Evolutionary conservation across 129 eudicot species (phyloP), one percentile per base, ranked within the genome.

Genomic region (Sambucus nigra): DNA sequence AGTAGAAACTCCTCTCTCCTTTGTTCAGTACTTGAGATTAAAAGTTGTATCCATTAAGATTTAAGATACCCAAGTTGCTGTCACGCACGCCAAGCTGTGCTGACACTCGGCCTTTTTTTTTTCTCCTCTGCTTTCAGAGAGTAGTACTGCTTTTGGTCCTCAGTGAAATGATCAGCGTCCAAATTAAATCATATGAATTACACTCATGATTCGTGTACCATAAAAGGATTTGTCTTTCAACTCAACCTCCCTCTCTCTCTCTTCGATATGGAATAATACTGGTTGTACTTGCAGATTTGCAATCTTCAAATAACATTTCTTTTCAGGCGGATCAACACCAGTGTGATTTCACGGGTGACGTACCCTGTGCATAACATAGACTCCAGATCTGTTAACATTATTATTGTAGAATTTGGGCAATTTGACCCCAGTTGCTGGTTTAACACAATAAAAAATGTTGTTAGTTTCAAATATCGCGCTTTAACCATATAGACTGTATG

Each of bases 51-150:
- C 60, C 65, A 72, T 49, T 58, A 35, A 67, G 60, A 65, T 66
- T n/a, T 49, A 67, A 73, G 77, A 71, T 63, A 59, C 61, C 73
- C 78, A 71, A 75, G 60, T 75, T 74, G 82, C 75, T 68, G 71
- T 32, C 64, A 64, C 59, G 87, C 94, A 83, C 78, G 94, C 87
- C 77, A 72, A 48, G 71, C 83, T 76, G 94, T 42, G 71, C 83
- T 76, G 94, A 83, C 84, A 79, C 20, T 42, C 78, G 55, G 71
- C 87, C 70, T 71, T 83, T 59, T 53, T 60, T 62, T 75, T 61
- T 74, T 58, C 51, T 59, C 62, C 58, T 59, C 61, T 47, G 58
- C 63, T 32, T 39, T 55, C 47, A 32, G 38, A 18, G 45, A 18
- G 47, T 6, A 49, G 31, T 49, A 23, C 45, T 55, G 22, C 61